Evolutionary conservation across 2,329 filamentous ascomycete species (phyloP), one percentile per base, ranked within the genome.

Genomic region (Whalleya microplaca): DNA sequence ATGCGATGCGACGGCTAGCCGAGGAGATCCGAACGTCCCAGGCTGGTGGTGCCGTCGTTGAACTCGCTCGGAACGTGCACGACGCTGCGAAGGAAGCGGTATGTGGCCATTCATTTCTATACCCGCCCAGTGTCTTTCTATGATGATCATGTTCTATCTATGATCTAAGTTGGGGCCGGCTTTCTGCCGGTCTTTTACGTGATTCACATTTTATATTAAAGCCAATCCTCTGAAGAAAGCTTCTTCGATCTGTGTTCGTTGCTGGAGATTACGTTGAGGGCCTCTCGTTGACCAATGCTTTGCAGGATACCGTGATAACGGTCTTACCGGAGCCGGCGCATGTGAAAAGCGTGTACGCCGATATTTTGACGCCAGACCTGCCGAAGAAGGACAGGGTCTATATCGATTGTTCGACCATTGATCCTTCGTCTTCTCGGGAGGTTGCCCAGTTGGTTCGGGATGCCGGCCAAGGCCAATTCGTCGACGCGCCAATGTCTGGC

Each of bases 371-470:
- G 45, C 77, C 81, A 2, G 71, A 76, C 1, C 72, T 81, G 0
- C 64, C 78, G 2, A 76, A 78, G 41, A 82, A 81, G 48, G 78
- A 88, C 55, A 87, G 92, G 41, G 77, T 97, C 55, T 97, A 96
- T 73, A 95, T 99, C 70, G 95, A 99, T 74, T 94, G 90, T 74
- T 98, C 94, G 2, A 99, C 95, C 16, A 98, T 99, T 70, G 95
- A 98, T 74, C 92, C 93, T 0, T 86, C 86, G 29, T 91, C 92
- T 2, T 97, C 93, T 1, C 85, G 85, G 41, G 83, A 86, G 63
- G 88, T 98, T 4, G 92, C 92, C 20, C 80, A 86, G 58, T 81
- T 83, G 21, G 87, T 96, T 1, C 59, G 74, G 55, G 83, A 83
- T 4, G 85, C 85, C 1, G 80, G 84, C 1, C 84, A 89, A 70